phyloP scores from a whole-genome alignment of 371 early-diverging fungal genomes.

The Apophysomyces variabilis region DNA sequence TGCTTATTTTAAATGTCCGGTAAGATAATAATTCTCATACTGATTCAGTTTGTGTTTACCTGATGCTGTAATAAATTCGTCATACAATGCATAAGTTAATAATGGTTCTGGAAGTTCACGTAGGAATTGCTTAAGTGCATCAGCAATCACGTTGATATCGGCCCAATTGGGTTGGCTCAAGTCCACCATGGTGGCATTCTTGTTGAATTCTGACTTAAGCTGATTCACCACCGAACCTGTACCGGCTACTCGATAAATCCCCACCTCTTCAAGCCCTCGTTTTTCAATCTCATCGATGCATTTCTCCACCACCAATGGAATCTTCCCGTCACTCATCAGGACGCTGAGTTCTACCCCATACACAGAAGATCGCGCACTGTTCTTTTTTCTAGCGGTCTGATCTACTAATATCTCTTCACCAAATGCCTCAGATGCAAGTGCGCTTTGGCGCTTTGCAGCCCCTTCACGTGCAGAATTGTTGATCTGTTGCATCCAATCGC shows the following conservation, averaged over 20 bases:
- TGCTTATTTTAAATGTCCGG: conserved; percentile 33
- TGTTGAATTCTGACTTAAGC: conserved; percentile 67
- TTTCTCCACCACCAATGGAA: conserved; percentile 68
- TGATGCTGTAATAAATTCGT: conserved; percentile 82
- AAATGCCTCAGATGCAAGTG: conserved; percentile 40
- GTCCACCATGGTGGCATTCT: conserved; percentile 58
- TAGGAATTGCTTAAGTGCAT: conserved; percentile 91
- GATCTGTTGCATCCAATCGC: conserved; percentile 75
- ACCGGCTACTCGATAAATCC: conserved; percentile 84
- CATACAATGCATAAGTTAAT: conserved; percentile 81
- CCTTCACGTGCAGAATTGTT: conserved; percentile 79
- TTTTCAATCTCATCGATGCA: conserved; percentile 79
- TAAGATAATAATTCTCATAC: neutral
- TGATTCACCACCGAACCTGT: conserved; percentile 67
- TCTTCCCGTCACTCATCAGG: conserved; percentile 63
- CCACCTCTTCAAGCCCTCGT: conserved; percentile 83
- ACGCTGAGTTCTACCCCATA: conserved; percentile 69
- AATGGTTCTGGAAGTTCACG: conserved; percentile 94
- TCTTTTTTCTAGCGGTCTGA: conserved; percentile 6
- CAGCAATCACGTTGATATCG: conserved; percentile 88
- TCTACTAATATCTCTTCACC: conserved; percentile 10
- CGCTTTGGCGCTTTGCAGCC: conserved; percentile 66
- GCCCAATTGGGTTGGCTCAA: conserved; percentile 71
- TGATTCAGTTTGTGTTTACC: conserved; percentile 45
- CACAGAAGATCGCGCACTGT: conserved; percentile 31